phyloP scores from a whole-genome alignment of 176 grass and related monocot genomes.

The Triticum monococcum region DNA sequence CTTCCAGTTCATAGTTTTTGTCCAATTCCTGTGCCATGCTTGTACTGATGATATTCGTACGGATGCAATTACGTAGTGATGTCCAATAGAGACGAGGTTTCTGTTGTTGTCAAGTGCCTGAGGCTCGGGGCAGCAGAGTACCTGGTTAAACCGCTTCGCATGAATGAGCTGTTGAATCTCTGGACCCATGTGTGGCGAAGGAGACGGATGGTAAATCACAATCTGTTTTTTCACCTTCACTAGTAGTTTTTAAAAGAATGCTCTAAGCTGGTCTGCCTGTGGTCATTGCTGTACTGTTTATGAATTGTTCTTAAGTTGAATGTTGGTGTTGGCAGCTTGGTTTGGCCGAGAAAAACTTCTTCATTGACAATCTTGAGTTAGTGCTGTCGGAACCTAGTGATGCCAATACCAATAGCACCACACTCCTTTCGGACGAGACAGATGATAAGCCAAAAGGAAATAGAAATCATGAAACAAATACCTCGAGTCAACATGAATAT shows the following conservation, averaged over 20 bases:
- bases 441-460: constrained; percentile 68
- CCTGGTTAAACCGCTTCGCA: constrained; percentile 89
- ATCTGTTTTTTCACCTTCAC: constrained; percentile 24
- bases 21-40: not conserved
- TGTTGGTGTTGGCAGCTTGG: constrained; percentile 65
- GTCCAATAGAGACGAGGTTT: constrained; percentile 87
- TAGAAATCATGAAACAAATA: constrained; percentile 45
- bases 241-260: constrained; percentile 19
- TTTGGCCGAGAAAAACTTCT: constrained; percentile 85
- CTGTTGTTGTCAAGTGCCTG: constrained; percentile 94
- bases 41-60: not conserved
- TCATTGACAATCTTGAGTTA: constrained; percentile 66
- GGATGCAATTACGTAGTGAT: constrained; percentile 60
- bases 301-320: constrained; percentile 19
- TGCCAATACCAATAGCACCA: constrained; percentile 84
- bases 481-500: constrained; percentile 58
- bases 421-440: constrained; percentile 75
- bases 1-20: not conserved
- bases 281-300: constrained; percentile 4
- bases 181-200: constrained; percentile 97
- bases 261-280: constrained; percentile 26
- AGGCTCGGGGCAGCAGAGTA: constrained; percentile 87
- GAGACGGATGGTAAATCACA: constrained; percentile 64
- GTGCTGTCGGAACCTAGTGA: constrained; percentile 77
- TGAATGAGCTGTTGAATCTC: constrained; percentile 85